Evolutionary conservation across 441 rosid species (phyloP), one percentile per base, ranked within the genome.

Genomic region (Pelargonium australe): DNA sequence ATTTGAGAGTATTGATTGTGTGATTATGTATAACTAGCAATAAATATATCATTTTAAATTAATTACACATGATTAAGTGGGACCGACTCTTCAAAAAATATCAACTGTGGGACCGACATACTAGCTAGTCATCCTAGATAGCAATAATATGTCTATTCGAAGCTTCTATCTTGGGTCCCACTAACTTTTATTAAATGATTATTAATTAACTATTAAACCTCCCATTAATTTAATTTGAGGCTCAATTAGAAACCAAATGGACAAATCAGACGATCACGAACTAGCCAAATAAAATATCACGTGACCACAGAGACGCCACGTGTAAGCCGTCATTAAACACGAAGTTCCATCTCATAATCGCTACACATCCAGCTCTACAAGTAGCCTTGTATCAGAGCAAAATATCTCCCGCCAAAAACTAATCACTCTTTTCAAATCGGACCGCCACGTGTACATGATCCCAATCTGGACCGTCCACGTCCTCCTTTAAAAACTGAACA

Each of bases 391-490:
- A 20, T 20, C 23, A 20, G 23, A 20, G 23, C 58, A 53, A 53
- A 53, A 53, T 53, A 53, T 53, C 58, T 53, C 58, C 58, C 20
- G 58, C 58, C 58, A 53, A 53, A 44, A 53, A 3, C 58, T 3
- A n/a, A 14, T n/a, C 5, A 17, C 19, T 14, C 58, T 53, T 53
- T 53, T 13, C 47, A 44, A 53, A 53, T 14, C 20, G 7, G 58
- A 2, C 4, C n/a, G 58, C 19, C 58, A 53, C 58, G 58, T 53
- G 58, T 53, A n/a, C 58, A 0, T 20, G 5, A 19, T 53, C 19
- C 58, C 58, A 13, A 53, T 53, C 58, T 19, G 16, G 2, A 14
- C 58, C 58, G 58, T 53, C 19, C 47, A 44, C 58, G 58, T 53
- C 57, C 58, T 53, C 58, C 5, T 14, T 14, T 7, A 19, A 19